Evolutionary conservation across 2,329 filamentous ascomycete species (phyloP).

Genomic region (Cercospora sp.): DNA sequence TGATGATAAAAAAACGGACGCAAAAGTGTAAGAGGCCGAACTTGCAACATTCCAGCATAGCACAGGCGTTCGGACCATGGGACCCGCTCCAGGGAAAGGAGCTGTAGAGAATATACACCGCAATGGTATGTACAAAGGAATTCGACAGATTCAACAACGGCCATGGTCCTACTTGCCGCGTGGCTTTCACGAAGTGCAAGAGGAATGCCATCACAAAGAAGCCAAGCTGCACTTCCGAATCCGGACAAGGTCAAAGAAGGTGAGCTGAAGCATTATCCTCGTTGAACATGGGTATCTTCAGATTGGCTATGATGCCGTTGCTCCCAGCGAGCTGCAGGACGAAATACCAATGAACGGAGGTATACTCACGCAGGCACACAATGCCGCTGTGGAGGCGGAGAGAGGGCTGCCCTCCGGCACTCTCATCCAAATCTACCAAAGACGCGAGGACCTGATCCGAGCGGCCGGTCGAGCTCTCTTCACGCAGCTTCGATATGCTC

Average conservation of each 20-base stretch:
- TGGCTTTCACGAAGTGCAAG: neutral
- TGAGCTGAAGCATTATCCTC: neutral
- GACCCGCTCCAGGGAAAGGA: neutral
- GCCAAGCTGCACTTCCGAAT: neutral
- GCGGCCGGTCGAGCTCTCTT: neutral
- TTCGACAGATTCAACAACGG: neutral
- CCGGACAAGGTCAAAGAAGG: conserved; percentile 6
- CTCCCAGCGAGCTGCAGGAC: neutral
- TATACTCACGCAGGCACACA: neutral
- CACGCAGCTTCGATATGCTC: neutral
- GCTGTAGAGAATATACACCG: conserved; percentile 5
- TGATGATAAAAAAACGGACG: conserved; percentile 27
- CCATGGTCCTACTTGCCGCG: neutral
- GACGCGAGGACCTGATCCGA: neutral
- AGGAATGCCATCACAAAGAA: conserved; percentile 5
- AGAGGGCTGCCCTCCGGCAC: neutral
- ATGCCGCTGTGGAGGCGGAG: neutral
- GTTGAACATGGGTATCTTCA: too few species aligned
- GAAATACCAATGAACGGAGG: neutral
- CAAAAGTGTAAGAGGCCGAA: conserved; percentile 8
- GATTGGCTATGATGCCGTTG: too few species aligned
- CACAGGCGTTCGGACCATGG: conserved; percentile 1
- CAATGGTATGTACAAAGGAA: conserved; percentile 7
- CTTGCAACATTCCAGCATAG: neutral
- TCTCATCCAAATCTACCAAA: neutral